phyloP scores from a whole-genome alignment of 345 rosid species.

The Viola odorata region DNA sequence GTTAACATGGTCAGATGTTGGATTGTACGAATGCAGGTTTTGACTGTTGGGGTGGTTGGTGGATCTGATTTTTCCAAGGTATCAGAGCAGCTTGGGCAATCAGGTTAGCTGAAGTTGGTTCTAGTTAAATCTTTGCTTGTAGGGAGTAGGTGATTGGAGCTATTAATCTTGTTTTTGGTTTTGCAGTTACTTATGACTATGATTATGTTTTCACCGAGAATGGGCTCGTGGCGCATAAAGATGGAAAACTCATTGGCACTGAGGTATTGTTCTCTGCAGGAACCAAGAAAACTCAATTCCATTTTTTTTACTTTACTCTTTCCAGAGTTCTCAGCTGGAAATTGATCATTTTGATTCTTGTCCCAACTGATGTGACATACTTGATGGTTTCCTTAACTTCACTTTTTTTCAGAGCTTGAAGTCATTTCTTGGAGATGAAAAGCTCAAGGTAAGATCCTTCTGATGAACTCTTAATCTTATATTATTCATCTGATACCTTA shows the following conservation, averaged over 20 bases:
- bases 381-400: neutral
- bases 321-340: neutral
- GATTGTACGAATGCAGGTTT: constrained; percentile 42
- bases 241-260: constrained; percentile 71
- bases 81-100: constrained; percentile 83
- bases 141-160: neutral
- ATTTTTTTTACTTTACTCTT: neutral
- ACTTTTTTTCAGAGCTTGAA: constrained; percentile 69
- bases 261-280: constrained; percentile 45
- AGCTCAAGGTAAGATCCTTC: constrained; percentile 58
- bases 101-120: constrained; percentile 41
- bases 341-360: neutral
- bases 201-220: constrained; percentile 95
- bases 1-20: neutral
- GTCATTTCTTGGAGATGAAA: constrained; percentile 74
- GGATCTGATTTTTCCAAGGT: constrained; percentile 92
- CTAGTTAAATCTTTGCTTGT: neutral
- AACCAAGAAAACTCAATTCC: neutral
- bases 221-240: constrained; percentile 94
- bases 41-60: constrained; percentile 88
- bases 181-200: constrained; percentile 72
- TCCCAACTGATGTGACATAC: neutral
- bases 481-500: neutral
- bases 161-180: neutral
- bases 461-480: neutral